Evolutionary conservation across 2,329 filamentous ascomycete species (phyloP), one percentile per base, ranked within the genome.

Genomic region (Leptographium radiaticola): DNA sequence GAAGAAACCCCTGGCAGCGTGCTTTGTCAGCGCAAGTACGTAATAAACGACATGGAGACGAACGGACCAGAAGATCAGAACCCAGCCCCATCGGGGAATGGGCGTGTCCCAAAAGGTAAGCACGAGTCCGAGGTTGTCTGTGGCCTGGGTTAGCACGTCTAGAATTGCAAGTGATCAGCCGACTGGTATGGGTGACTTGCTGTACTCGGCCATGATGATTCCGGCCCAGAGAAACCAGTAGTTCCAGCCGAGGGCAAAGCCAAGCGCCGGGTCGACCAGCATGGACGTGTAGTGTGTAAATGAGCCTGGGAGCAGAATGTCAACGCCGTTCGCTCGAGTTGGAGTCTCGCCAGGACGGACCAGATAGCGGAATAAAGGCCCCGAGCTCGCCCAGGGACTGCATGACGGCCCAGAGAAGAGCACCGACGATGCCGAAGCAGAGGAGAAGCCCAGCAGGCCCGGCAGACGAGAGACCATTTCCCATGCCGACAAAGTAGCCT

Each of bases 11-110:
- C 81, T 75, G 36, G 77, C 70, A 43, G 77, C 70, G 42, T 73
- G 68, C 10, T 47, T 47, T 34, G 45, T 33, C 42, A 44, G 42
- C 18, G 42, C 18, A 30, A 13, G 11, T 18, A 44, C 8, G 18
- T 12, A 18, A 13, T 4, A 7, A 15, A 18, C 6, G 18, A 25
- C 18, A 4, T 18, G 6, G 12, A 30, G 25, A 15, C 13, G 16
- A 12, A 34, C 47, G 16, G 4, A 49, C 47, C 47, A 49, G 18
- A 49, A 49, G 7, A 49, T 38, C 16, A 49, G 57, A 80, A 81
- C 48, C 84, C 76, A 36, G 69, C 76, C 20, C 70, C 72, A 66
- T 56, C 58, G 60, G 59, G 71, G 60, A 76, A 70, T 20, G 68
- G 65, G 34, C 67, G 63, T 15, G 63, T 49, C 60, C 75, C 75